These are phyloP conservation scores for Galerina marginata DNA, from an alignment of 768 basidiomycete species.

Conservation along the genomic window DNA sequence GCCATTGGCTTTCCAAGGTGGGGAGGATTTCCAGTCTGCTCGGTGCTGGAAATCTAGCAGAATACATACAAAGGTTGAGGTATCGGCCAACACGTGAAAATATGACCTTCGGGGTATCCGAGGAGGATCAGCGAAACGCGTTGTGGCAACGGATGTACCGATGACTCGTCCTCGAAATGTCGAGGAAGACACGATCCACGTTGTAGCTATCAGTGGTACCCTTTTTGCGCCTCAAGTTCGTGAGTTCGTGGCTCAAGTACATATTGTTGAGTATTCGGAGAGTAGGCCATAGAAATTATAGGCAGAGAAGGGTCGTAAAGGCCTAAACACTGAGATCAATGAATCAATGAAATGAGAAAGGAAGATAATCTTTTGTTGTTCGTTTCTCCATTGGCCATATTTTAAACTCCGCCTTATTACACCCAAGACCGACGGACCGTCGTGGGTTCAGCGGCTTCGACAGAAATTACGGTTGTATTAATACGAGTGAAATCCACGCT, in stretches of 20 bases:
- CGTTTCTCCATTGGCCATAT: too few relatives aligned
- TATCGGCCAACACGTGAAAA: not conserved
- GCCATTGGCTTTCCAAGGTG: too few relatives aligned
- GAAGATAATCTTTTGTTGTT: too few relatives aligned
- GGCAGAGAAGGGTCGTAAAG: not conserved
- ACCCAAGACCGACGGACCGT: not conserved
- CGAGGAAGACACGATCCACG: not conserved
- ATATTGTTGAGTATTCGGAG: too few relatives aligned
- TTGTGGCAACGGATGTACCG: conserved; percentile 2
- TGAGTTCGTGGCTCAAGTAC: too few relatives aligned
- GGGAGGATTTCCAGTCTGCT: too few relatives aligned
- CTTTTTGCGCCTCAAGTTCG: too few relatives aligned
- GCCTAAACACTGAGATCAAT: not conserved
- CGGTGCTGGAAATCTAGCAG: too few relatives aligned
- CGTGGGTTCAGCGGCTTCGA: conserved; percentile 3
- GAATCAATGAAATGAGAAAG: not conserved
- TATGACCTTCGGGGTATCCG: not conserved
- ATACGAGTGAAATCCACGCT: too few relatives aligned
- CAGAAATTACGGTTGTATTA: not conserved
- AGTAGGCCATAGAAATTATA: not conserved
- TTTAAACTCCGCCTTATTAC: not conserved
- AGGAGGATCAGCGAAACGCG: conserved; percentile 10
- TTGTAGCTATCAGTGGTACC: not conserved
- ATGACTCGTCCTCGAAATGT: not conserved
- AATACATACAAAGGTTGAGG: not conserved